These are phyloP conservation scores for Kodamaea nitidulidarum DNA, from an alignment of 805 yeast species.

Conservation along the genomic window DNA sequence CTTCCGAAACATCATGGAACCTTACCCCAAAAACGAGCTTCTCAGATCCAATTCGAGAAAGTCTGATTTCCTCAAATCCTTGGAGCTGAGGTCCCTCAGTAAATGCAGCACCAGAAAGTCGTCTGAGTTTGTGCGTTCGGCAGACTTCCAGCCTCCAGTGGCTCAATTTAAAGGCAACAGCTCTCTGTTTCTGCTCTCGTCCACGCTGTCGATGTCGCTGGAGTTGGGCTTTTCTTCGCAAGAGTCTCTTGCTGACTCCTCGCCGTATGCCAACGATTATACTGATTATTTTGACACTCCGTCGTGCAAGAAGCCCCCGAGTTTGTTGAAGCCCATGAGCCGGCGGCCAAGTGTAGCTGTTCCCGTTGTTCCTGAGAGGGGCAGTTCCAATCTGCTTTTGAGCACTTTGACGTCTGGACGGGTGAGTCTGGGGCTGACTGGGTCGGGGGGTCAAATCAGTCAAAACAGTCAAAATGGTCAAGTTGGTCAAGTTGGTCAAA, in stretches of 20 bases:
- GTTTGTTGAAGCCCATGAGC: conserved; percentile 10
- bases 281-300: conserved; percentile 23
- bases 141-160: conserved; percentile 4
- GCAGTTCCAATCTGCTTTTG: background rate
- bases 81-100: too few species aligned
- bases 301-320: conserved; percentile 7
- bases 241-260: conserved; percentile 27
- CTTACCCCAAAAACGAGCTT: too few species aligned
- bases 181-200: conserved; percentile 21
- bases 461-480: too few species aligned
- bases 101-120: background rate
- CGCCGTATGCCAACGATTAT: conserved; percentile 20
- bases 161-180: conserved; percentile 2
- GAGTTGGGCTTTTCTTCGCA: conserved; percentile 27
- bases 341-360: conserved; percentile 11
- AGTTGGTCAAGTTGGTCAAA: too few species aligned
- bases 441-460: too few species aligned
- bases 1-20: too few species aligned
- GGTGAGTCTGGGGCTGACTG: too few species aligned
- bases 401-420: background rate
- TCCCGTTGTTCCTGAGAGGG: conserved; percentile 2
- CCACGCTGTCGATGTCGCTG: conserved; percentile 24
- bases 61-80: too few species aligned
- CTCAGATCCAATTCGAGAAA: too few species aligned
- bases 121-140: conserved; percentile 1